These are phyloP conservation scores for Wickerhamiella hasegawae DNA, from an alignment of 805 yeast genomes.

Conservation along the genomic window DNA sequence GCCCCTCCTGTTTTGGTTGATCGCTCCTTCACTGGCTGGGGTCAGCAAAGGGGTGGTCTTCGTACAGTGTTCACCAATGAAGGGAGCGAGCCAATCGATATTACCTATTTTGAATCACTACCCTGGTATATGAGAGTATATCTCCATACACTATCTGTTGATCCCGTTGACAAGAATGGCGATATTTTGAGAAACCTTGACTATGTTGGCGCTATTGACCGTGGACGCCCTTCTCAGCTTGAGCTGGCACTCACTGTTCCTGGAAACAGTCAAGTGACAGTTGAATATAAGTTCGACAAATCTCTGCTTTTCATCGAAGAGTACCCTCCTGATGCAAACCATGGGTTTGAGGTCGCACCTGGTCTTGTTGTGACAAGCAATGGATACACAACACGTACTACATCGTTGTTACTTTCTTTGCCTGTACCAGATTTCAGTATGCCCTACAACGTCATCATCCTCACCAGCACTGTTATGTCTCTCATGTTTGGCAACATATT, in stretches of 20 bases:
- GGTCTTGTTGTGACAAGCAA: conserved; percentile 33
- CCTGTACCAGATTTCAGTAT: conserved; percentile 97
- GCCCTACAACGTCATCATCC: conserved; percentile 94
- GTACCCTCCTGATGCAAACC: conserved; percentile 99
- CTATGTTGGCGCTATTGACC: conserved; percentile 65
- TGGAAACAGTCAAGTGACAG: conserved; percentile 37
- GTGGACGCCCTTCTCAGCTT: conserved; percentile 66
- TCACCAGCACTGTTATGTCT: conserved; percentile 88
- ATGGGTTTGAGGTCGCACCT: conserved; percentile 90
- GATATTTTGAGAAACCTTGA: conserved; percentile 23
- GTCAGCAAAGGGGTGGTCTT: conserved; percentile 82
- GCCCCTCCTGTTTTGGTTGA: conserved; percentile 56
- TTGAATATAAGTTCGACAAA: conserved; percentile 74
- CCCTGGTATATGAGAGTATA: conserved; percentile 91
- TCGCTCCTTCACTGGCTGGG: conserved; percentile 79
- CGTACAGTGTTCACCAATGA: conserved; percentile 68
- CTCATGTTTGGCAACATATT: conserved; percentile 76
- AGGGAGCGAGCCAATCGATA: conserved; percentile 25
- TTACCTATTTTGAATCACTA: conserved; percentile 60
- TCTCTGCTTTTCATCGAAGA: conserved; percentile 71
- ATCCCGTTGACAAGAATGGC: conserved; percentile 9
- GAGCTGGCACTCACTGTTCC: conserved; percentile 58
- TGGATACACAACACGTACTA: conserved; percentile 42
- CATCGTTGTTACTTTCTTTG: conserved; percentile 69
- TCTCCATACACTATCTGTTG: conserved; percentile 45